These are phyloP conservation scores for Rhizopus stolonifer DNA, from an alignment of 371 early-diverging fungal genomes.

Conservation along the genomic window DNA sequence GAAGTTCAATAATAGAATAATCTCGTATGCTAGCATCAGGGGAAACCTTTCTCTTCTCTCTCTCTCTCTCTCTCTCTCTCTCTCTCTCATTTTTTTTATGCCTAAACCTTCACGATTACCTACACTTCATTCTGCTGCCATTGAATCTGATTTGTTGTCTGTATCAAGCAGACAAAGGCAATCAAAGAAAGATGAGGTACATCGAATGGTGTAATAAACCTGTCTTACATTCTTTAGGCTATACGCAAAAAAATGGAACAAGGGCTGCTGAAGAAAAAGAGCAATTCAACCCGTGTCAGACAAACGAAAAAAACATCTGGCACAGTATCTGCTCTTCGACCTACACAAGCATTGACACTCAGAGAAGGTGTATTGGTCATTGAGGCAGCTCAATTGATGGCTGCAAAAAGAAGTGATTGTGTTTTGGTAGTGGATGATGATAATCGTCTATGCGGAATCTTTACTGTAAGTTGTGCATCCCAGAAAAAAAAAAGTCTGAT, in stretches of 20 bases:
- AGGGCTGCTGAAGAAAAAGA: slow-evolving; percentile 67
- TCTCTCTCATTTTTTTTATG: slow-evolving; percentile 19
- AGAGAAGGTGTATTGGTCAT: slow-evolving; percentile 84
- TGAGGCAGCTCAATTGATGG: slow-evolving; percentile 97
- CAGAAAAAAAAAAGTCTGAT: too few species aligned
- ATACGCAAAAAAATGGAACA: slow-evolving; percentile 80
- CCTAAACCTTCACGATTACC: slow-evolving; percentile 19
- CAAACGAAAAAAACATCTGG: slow-evolving; percentile 61
- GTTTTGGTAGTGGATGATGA: slow-evolving; percentile 90
- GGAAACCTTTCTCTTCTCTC: too few species aligned
- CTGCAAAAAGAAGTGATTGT: slow-evolving; percentile 95
- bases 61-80: slow-evolving; percentile 6
- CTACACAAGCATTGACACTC: slow-evolving; percentile 89
- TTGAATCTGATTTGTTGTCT: slow-evolving; percentile 25
- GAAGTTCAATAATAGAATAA: too few species aligned
- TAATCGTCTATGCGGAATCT: slow-evolving; percentile 91
- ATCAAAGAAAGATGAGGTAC: slow-evolving; percentile 49
- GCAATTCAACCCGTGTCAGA: slow-evolving; percentile 31
- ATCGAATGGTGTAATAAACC: too few species aligned
- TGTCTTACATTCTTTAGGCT: slow-evolving; percentile 46
- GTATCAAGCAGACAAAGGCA: slow-evolving; percentile 44
- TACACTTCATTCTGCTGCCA: slow-evolving; percentile 1
- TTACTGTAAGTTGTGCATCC: slow-evolving; percentile 60
- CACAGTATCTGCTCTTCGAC: slow-evolving; percentile 92
- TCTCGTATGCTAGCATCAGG: too few species aligned